These are phyloP conservation scores for Eucalyptus erythrocorys DNA, from an alignment of 345 rosid genomes.

Conservation along the genomic window DNA sequence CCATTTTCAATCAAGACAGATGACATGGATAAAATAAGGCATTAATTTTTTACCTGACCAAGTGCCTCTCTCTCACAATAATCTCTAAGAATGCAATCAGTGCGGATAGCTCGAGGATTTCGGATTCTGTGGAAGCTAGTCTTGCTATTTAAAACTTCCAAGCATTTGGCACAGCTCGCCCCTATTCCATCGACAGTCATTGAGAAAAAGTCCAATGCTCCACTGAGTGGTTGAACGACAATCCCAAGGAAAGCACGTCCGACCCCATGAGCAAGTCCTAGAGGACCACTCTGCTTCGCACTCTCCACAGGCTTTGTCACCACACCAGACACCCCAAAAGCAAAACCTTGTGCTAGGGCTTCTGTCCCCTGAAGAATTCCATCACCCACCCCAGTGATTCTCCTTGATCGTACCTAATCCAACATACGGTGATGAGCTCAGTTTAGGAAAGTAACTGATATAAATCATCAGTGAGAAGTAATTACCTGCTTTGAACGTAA, in stretches of 20 bases:
- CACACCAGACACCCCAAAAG: slow-evolving; percentile 97
- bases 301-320: slow-evolving; percentile 92
- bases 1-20: background rate
- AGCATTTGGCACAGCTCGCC: slow-evolving; percentile 86
- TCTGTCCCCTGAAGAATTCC: slow-evolving; percentile 94
- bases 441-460: background rate
- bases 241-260: slow-evolving; percentile 84
- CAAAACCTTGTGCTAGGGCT: slow-evolving; percentile 98
- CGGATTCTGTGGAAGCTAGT: slow-evolving; percentile 61
- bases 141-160: slow-evolving; percentile 63
- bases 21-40: background rate
- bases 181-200: slow-evolving; percentile 94
- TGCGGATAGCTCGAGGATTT: slow-evolving; percentile 81
- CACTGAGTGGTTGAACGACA: slow-evolving; percentile 89
- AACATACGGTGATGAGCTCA: background rate
- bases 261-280: slow-evolving; percentile 94
- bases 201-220: slow-evolving; percentile 93
- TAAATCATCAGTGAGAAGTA: background rate
- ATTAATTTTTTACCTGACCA: slow-evolving; percentile 56
- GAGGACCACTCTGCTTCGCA: slow-evolving; percentile 76
- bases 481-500: slow-evolving; percentile 88
- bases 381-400: slow-evolving; percentile 94
- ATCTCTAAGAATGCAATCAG: slow-evolving; percentile 70
- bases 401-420: slow-evolving; percentile 80
- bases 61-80: slow-evolving; percentile 84